phyloP scores from a whole-genome alignment of 129 eudicot species.

The Tagetes patula region DNA sequence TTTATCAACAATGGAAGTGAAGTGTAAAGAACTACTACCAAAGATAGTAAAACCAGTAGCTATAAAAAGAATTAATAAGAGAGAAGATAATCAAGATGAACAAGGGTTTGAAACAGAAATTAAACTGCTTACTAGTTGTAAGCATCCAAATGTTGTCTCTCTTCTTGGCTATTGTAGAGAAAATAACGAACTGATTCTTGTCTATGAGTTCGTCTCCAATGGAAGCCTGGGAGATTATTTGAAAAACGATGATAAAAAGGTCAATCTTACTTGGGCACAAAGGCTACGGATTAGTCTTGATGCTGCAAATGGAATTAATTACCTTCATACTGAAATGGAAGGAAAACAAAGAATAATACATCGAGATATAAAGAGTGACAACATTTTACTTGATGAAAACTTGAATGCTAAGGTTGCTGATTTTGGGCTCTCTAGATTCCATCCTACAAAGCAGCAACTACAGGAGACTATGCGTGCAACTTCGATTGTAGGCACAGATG shows the following conservation, averaged over 20 bases:
- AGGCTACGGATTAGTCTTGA: slow-evolving; percentile 8
- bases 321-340: slow-evolving; percentile 1
- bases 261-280: not conserved
- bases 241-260: not conserved
- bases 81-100: not conserved
- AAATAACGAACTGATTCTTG: slow-evolving; percentile 3
- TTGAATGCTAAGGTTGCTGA: not conserved
- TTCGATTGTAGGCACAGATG: not conserved
- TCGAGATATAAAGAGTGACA: slow-evolving; percentile 14
- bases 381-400: slow-evolving; percentile 7
- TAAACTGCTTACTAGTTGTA: slow-evolving; percentile 7
- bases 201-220: not conserved
- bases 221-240: slow-evolving; percentile 3
- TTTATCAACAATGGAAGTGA: slow-evolving; percentile 3
- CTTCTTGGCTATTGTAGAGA: slow-evolving; percentile 2
- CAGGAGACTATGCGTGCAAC: not conserved
- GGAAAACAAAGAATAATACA: slow-evolving; percentile 4
- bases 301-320: slow-evolving; percentile 1
- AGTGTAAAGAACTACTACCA: not conserved
- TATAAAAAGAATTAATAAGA: not conserved
- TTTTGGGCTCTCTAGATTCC: slow-evolving; percentile 11
- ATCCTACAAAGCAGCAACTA: not conserved
- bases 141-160: slow-evolving; percentile 6
- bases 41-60: not conserved
- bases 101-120: slow-evolving; percentile 6